These are phyloP conservation scores for Graphilbum ipis-grandicollis DNA, from an alignment of 2,329 filamentous ascomycete species.

Conservation along the genomic window DNA sequence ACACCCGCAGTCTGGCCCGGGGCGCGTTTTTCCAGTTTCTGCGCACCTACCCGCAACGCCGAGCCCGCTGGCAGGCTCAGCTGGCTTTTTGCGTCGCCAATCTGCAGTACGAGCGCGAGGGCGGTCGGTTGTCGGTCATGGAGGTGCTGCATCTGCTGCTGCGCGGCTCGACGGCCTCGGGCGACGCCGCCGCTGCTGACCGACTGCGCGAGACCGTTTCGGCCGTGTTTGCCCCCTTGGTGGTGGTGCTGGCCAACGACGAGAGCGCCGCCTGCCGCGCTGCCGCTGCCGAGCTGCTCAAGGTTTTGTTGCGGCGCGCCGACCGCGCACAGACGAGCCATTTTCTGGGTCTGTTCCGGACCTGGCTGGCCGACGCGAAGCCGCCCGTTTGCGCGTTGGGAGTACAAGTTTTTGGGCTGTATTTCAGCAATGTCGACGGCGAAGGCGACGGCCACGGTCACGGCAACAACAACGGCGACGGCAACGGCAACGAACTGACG, in stretches of 20 bases:
- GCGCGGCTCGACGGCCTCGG: slow-evolving; percentile 48
- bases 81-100: slow-evolving; percentile 80
- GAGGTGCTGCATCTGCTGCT: slow-evolving; percentile 79
- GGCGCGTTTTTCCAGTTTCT: slow-evolving; percentile 90
- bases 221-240: slow-evolving; percentile 70
- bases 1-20: slow-evolving; percentile 71
- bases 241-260: slow-evolving; percentile 77
- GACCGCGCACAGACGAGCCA: slow-evolving; percentile 54
- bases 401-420: slow-evolving; percentile 66
- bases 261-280: slow-evolving; percentile 72
- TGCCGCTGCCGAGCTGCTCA: slow-evolving; percentile 63
- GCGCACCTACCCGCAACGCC: slow-evolving; percentile 84
- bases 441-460: slow-evolving; percentile 42
- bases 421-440: slow-evolving; percentile 63
- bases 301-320: slow-evolving; percentile 62
- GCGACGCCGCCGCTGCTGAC: slow-evolving; percentile 28
- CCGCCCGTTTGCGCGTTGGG: slow-evolving; percentile 52
- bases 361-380: slow-evolving; percentile 63
- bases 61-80: slow-evolving; percentile 76
- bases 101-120: slow-evolving; percentile 73
- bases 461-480: slow-evolving; percentile 35
- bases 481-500: slow-evolving; percentile 24
- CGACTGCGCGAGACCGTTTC: slow-evolving; percentile 67
- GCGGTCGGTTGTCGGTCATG: slow-evolving; percentile 82
- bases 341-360: slow-evolving; percentile 53